A percentile compares a stretch with the other conserved stretches of the same genome.
These are phyloP conservation scores for Alternaria tenuissima DNA, from an alignment of 2,329 filamentous ascomycete species.

Conservation along the genomic window DNA sequence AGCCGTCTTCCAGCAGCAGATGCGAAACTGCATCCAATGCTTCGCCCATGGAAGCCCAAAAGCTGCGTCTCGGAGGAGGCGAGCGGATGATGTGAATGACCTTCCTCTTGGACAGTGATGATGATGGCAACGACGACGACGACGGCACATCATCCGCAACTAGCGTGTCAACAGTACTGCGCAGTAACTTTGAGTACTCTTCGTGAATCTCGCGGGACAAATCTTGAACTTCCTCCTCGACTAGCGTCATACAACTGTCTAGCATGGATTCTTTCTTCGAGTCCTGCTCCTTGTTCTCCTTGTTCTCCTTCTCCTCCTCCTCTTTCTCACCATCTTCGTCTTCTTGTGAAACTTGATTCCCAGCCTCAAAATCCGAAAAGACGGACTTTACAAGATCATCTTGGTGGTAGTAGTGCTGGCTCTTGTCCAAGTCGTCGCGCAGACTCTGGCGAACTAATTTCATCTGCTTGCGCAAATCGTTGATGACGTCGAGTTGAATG, in stretches of 20 bases:
- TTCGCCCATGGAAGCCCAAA: slow-evolving; percentile 33
- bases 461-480: slow-evolving; percentile 38
- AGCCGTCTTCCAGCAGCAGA: slow-evolving; percentile 12
- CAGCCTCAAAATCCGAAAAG: neutral
- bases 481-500: slow-evolving; percentile 45
- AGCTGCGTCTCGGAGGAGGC: slow-evolving; percentile 23
- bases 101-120: neutral
- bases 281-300: neutral
- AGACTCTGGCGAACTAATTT: slow-evolving; percentile 24
- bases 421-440: slow-evolving; percentile 11
- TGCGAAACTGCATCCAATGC: slow-evolving; percentile 31
- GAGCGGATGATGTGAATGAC: slow-evolving; percentile 22
- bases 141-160: slow-evolving; percentile 2
- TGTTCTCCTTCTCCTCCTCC: neutral
- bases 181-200: slow-evolving; percentile 7
- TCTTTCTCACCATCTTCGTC: neutral
- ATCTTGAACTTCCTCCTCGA: neutral
- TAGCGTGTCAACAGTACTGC: slow-evolving; percentile 16
- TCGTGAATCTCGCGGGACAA: slow-evolving; percentile 7
- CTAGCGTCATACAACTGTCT: slow-evolving; percentile 25
- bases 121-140: too few relatives aligned
- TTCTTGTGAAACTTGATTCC: neutral
- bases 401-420: neutral
- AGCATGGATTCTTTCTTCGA: slow-evolving; percentile 10
- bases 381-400: neutral